These are phyloP conservation scores for Cydonia oblonga DNA, from an alignment of 331 rosid species.

Conservation along the genomic window DNA sequence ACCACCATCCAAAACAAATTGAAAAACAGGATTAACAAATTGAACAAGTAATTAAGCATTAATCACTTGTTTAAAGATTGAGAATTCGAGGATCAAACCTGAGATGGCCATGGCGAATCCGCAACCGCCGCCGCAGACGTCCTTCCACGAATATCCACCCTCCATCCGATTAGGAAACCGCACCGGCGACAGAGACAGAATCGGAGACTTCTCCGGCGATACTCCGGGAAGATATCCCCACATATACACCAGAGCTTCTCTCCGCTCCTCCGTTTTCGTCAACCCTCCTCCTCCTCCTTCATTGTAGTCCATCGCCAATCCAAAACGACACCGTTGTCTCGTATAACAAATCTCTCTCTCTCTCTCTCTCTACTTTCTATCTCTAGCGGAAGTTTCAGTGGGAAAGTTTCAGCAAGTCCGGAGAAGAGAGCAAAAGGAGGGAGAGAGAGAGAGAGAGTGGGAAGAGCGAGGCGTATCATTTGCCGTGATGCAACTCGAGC, in stretches of 20 bases:
- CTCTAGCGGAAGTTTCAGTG: not conserved
- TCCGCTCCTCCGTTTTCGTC: constrained; percentile 28
- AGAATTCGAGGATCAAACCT: constrained; percentile 31
- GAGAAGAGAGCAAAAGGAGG: not conserved
- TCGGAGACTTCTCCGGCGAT: constrained; percentile 52
- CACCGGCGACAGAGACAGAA: constrained; percentile 41
- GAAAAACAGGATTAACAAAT: not conserved
- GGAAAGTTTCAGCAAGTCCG: not conserved
- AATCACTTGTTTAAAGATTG: not conserved
- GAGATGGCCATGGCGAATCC: constrained; percentile 88
- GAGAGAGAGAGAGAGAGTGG: not conserved
- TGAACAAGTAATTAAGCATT: not conserved
- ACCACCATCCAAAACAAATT: not conserved
- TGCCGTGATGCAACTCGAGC: constrained; percentile 24
- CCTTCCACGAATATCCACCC: constrained; percentile 53
- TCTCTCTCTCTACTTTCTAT: not conserved
- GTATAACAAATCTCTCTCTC: not conserved
- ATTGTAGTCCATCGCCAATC: constrained; percentile 37
- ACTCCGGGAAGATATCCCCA: constrained; percentile 91
- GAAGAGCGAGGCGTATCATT: constrained; percentile 26
- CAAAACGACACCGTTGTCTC: not conserved
- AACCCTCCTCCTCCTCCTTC: constrained; percentile 20
- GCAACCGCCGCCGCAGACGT: constrained; percentile 75
- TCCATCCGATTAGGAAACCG: constrained; percentile 18
- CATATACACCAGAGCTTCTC: constrained; percentile 49